These are phyloP conservation scores for Prunella vulgaris DNA, from an alignment of 257 asterid species.

Conservation along the genomic window DNA sequence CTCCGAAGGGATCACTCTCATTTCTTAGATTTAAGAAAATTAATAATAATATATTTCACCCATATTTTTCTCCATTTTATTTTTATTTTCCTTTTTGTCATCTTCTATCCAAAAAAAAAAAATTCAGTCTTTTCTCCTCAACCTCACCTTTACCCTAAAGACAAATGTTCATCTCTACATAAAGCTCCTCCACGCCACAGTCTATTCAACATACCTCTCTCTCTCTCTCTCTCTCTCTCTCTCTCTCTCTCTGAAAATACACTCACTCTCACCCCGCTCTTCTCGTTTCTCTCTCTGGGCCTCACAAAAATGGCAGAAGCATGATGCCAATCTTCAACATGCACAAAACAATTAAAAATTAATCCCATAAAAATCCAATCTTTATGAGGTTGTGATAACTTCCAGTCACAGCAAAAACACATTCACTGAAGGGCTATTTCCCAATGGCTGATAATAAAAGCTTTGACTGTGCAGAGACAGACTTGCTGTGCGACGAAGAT, in stretches of 20 bases:
- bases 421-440: slow-evolving; percentile 14
- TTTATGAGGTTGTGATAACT: slow-evolving; percentile 34
- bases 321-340: slow-evolving; percentile 28
- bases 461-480: slow-evolving; percentile 33
- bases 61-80: neutral
- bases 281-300: slow-evolving; percentile 10
- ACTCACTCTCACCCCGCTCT: slow-evolving; percentile 17
- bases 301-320: slow-evolving; percentile 29
- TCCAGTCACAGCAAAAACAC: slow-evolving; percentile 22
- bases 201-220: slow-evolving; percentile 25
- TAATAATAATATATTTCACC: neutral
- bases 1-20: neutral
- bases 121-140: slow-evolving; percentile 24
- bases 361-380: slow-evolving; percentile 31
- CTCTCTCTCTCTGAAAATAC: slow-evolving; percentile 3
- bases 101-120: slow-evolving; percentile 25
- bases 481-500: slow-evolving; percentile 51
- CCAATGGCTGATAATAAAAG: slow-evolving; percentile 41
- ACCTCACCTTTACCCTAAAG: slow-evolving; percentile 57
- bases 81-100: slow-evolving; percentile 3
- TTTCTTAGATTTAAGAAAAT: neutral
- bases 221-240: slow-evolving; percentile 23
- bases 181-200: slow-evolving; percentile 41
- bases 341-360: too few relatives aligned
- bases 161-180: slow-evolving; percentile 44